Conservation (phyloP, 495 filamentous ascomycete species). For the Pyronema domesticum region DNA sequence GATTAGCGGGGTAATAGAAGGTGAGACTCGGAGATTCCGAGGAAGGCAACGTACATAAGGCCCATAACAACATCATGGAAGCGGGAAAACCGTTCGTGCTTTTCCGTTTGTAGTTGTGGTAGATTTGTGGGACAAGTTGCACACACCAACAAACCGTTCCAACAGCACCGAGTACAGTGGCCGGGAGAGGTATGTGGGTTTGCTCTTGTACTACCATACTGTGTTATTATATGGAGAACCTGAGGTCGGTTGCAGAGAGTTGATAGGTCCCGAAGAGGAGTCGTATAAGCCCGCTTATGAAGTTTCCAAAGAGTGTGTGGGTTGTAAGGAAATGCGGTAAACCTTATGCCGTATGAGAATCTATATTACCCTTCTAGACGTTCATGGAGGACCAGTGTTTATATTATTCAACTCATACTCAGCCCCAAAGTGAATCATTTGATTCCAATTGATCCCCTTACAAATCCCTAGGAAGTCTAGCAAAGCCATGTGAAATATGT, state of each 20-base stretch:
- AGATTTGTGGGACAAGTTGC: slow-evolving; percentile 42
- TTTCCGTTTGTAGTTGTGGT: slow-evolving; percentile 53
- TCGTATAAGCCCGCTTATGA: neutral
- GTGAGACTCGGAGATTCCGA: neutral
- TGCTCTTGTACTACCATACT: neutral
- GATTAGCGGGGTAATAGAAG: neutral
- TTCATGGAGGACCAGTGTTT: too few species aligned
- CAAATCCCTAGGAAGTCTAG: too few species aligned
- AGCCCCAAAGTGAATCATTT: too few species aligned
- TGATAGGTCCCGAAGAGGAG: neutral
- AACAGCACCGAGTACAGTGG: slow-evolving; percentile 38
- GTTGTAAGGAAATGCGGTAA: neutral
- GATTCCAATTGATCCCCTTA: too few species aligned
- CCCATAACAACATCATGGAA: slow-evolving; percentile 46
- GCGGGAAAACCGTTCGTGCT: slow-evolving; percentile 55
- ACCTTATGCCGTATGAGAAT: too few species aligned
- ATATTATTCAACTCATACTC: too few species aligned
- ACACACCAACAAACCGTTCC: slow-evolving; percentile 40
- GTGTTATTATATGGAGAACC: neutral
- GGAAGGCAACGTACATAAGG: slow-evolving; percentile 27
- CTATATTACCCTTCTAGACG: too few species aligned
- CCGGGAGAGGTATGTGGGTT: slow-evolving; percentile 27
- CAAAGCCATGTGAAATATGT: too few species aligned
- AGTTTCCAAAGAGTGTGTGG: neutral
- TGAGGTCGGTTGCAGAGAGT: neutral